Evolutionary conservation across 805 yeast species (phyloP).

Genomic region (Torulaspora indica): DNA sequence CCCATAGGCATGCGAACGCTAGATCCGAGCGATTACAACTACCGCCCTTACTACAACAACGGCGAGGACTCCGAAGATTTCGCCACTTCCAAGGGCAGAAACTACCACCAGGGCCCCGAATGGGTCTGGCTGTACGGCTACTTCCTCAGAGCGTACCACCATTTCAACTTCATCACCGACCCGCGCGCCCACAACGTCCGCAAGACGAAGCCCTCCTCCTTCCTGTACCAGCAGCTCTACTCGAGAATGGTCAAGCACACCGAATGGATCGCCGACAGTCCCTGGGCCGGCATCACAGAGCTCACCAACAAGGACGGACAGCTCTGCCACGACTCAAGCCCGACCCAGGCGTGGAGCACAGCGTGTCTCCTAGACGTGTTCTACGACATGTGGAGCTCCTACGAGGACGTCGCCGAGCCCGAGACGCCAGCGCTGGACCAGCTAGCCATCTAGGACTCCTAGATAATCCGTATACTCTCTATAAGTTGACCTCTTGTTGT

Average conservation of each 20-base stretch:
- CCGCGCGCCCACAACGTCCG: conserved; percentile 35
- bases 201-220: conserved; percentile 42
- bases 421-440: background rate
- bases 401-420: conserved; percentile 9
- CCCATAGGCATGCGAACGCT: conserved; percentile 88
- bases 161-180: conserved; percentile 44
- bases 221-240: conserved; percentile 55
- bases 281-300: conserved; percentile 93
- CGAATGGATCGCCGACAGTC: conserved; percentile 65
- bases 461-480: no score
- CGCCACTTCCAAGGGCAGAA: conserved; percentile 91
- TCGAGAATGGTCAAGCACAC: conserved; percentile 60
- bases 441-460: background rate
- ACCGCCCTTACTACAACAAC: conserved; percentile 83
- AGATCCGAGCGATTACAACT: conserved; percentile 89
- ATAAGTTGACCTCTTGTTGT: no score
- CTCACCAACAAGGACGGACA: conserved; percentile 85
- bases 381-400: conserved; percentile 50
- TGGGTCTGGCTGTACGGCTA: conserved; percentile 95
- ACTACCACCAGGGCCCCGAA: conserved; percentile 98
- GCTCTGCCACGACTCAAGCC: conserved; percentile 79
- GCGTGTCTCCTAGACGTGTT: conserved; percentile 79
- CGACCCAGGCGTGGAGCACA: conserved; percentile 96
- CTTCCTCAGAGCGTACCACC: conserved; percentile 71
- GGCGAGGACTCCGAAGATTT: conserved; percentile 78